These are phyloP conservation scores for Fusarium gaditjirri DNA, from an alignment of 2,329 filamentous ascomycete species.

Conservation along the genomic window DNA sequence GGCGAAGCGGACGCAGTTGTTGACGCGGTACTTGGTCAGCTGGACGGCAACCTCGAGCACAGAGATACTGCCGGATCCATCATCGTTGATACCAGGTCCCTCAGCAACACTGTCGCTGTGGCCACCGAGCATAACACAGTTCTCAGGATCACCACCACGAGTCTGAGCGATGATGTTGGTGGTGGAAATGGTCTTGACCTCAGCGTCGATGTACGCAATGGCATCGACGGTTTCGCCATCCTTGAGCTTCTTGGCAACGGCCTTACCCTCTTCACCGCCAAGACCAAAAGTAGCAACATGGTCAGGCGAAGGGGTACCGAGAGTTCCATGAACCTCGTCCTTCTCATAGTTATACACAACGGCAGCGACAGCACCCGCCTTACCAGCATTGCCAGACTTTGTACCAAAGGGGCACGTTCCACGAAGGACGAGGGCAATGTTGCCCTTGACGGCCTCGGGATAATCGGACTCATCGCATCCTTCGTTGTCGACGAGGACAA, in stretches of 20 bases:
- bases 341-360: conserved; percentile 79
- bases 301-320: conserved; percentile 68
- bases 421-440: conserved; percentile 76
- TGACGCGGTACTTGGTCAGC: conserved; percentile 66
- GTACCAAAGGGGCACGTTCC: conserved; percentile 77
- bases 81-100: conserved; percentile 81
- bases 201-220: conserved; percentile 69
- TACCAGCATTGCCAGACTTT: conserved; percentile 75
- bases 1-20: conserved; percentile 73
- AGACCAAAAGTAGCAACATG: conserved; percentile 78
- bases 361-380: conserved; percentile 75
- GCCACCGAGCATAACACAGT: conserved; percentile 73
- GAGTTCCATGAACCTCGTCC: conserved; percentile 72
- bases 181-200: conserved; percentile 64
- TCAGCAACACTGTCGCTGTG: conserved; percentile 72
- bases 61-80: conserved; percentile 74
- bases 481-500: conserved; percentile 69
- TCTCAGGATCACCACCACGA: conserved; percentile 65
- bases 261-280: conserved; percentile 66
- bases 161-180: conserved; percentile 74
- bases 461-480: conserved; percentile 75
- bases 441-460: conserved; percentile 65
- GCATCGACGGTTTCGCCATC: conserved; percentile 61
- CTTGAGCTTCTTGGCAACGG: conserved; percentile 64
- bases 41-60: conserved; percentile 72